Evolutionary conservation across 2,329 filamentous ascomycete genomes (phyloP).

Genomic region (Emergomyces orientalis): DNA sequence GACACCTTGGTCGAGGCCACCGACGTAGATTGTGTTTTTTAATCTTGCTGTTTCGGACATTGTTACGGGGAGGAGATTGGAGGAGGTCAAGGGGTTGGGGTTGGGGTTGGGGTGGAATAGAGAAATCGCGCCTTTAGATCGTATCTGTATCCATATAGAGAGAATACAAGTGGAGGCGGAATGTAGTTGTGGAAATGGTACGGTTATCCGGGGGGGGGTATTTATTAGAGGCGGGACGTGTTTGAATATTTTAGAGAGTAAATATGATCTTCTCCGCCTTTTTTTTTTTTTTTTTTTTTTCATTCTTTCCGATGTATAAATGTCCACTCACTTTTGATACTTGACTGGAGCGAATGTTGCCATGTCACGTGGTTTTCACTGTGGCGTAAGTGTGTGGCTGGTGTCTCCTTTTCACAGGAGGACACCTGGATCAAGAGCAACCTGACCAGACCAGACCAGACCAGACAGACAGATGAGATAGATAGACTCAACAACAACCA

Average conservation of each 20-base stretch:
- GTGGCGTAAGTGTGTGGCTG: neutral
- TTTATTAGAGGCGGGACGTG: neutral
- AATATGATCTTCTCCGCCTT: neutral
- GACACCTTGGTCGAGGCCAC: constrained; percentile 72
- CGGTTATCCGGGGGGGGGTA: neutral
- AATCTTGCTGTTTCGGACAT: constrained; percentile 78
- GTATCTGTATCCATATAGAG: neutral
- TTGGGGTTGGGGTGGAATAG: neutral
- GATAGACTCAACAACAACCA: neutral
- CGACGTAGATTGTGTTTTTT: constrained; percentile 88
- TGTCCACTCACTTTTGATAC: neutral
- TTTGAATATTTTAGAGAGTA: neutral
- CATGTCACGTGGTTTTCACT: neutral
- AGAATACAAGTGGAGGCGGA: no score
- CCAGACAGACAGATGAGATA: neutral
- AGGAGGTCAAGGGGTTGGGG: constrained; percentile 1
- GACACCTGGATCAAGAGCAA: constrained; percentile 3
- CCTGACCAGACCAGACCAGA: neutral
- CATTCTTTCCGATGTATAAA: neutral
- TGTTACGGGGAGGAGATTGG: constrained; percentile 18
- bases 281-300: neutral
- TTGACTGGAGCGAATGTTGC: neutral
- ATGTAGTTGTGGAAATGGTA: neutral
- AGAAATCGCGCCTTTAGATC: neutral
- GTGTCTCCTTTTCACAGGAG: neutral